Evolutionary conservation across 1,284 basidiomycete genomes (phyloP).

Genomic region (Dichomitus squalens): DNA sequence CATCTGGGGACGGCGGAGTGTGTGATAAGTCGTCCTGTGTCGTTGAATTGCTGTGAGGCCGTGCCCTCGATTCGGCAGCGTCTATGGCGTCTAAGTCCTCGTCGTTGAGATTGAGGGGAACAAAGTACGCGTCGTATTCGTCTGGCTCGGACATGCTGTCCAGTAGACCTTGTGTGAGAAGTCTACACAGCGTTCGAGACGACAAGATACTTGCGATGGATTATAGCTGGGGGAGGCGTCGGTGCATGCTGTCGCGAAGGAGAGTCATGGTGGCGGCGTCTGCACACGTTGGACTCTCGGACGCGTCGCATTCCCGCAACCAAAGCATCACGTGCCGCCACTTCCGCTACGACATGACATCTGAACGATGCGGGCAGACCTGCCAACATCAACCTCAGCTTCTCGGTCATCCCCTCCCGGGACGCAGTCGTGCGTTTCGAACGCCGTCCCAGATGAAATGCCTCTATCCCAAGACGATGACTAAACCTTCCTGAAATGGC

Average conservation of each 20-base stretch:
- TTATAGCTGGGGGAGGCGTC: neutral
- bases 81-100: constrained; percentile 25
- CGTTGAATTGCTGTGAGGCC: neutral
- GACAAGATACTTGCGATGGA: neutral
- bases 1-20: constrained; percentile 23
- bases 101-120: constrained; percentile 14
- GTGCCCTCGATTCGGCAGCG: constrained; percentile 12
- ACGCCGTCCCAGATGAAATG: neutral
- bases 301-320: too few relatives aligned
- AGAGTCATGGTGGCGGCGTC: too few relatives aligned
- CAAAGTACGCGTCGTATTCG: constrained; percentile 30
- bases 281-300: too few relatives aligned
- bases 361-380: constrained; percentile 13
- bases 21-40: neutral
- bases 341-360: constrained; percentile 24
- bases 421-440: neutral
- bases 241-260: too few relatives aligned
- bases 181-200: too few relatives aligned
- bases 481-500: too few relatives aligned
- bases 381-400: neutral
- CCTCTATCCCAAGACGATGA: too few relatives aligned
- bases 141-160: constrained; percentile 18
- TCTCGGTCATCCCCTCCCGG: neutral
- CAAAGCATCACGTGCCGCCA: too few relatives aligned
- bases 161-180: neutral